Evolutionary conservation across 805 yeast genomes (phyloP).

Genomic region (Wickerhamiella occidentalis): DNA sequence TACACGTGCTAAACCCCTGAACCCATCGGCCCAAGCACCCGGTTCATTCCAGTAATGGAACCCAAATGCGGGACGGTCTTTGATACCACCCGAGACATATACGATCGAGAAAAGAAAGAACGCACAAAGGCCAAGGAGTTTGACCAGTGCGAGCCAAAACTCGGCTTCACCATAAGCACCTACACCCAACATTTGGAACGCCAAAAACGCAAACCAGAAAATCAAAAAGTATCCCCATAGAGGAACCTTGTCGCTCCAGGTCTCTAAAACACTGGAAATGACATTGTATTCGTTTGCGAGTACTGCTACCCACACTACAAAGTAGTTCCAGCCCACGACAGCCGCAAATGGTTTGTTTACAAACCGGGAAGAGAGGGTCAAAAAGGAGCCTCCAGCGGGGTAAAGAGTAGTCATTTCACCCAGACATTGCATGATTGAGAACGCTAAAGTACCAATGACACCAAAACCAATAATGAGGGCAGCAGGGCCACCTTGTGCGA

Average conservation of each 20-base stretch:
- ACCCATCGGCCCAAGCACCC: conserved; percentile 34
- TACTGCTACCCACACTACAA: conserved; percentile 38
- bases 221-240: conserved; percentile 38
- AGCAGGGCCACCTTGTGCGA: conserved; percentile 40
- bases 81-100: conserved; percentile 44
- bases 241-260: conserved; percentile 38
- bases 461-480: conserved; percentile 40
- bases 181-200: conserved; percentile 40
- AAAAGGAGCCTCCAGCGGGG: conserved; percentile 45
- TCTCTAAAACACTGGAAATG: conserved; percentile 32
- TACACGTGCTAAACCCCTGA: conserved; percentile 36
- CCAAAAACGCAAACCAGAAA: conserved; percentile 40
- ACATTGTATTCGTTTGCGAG: conserved; percentile 42
- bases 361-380: conserved; percentile 36
- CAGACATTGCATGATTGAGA: conserved; percentile 40
- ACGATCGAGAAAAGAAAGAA: conserved; percentile 46
- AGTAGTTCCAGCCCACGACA: conserved; percentile 38
- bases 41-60: conserved; percentile 47
- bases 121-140: conserved; percentile 44
- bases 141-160: conserved; percentile 45
- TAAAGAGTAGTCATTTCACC: conserved; percentile 45
- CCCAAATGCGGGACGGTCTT: conserved; percentile 43
- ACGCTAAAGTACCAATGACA: conserved; percentile 40
- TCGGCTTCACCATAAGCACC: conserved; percentile 51
- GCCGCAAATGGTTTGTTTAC: conserved; percentile 39